These are phyloP conservation scores for Saturnispora halmiae DNA, from an alignment of 805 yeast species.

Conservation along the genomic window DNA sequence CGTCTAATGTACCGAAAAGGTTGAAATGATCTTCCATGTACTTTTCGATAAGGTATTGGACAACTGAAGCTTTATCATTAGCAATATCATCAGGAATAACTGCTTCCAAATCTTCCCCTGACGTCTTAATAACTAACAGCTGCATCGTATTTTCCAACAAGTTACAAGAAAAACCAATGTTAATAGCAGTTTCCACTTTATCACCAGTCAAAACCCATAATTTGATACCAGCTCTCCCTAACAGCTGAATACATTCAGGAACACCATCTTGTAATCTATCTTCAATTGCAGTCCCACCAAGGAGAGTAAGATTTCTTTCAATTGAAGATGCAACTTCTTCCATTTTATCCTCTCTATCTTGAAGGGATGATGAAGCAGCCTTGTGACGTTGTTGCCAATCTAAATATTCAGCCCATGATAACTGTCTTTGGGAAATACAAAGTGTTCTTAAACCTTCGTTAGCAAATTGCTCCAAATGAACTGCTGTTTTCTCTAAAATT, in stretches of 20 bases:
- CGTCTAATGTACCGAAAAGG: slow-evolving; percentile 51
- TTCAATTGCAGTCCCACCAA: slow-evolving; percentile 85
- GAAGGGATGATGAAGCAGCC: slow-evolving; percentile 55
- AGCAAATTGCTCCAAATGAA: slow-evolving; percentile 69
- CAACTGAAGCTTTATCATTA: slow-evolving; percentile 26
- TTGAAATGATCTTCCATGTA: slow-evolving; percentile 48
- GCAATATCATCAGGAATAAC: slow-evolving; percentile 27
- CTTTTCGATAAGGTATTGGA: slow-evolving; percentile 40
- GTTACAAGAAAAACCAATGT: slow-evolving; percentile 81
- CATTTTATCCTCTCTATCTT: slow-evolving; percentile 57
- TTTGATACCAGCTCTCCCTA: slow-evolving; percentile 72
- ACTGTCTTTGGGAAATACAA: slow-evolving; percentile 65
- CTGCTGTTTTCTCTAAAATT: slow-evolving; percentile 51
- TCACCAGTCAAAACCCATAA: slow-evolving; percentile 85
- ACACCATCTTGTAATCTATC: slow-evolving; percentile 82
- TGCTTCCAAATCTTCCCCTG: slow-evolving; percentile 45
- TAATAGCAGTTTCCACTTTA: slow-evolving; percentile 83
- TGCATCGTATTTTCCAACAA: slow-evolving; percentile 70
- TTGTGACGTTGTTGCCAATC: slow-evolving; percentile 58
- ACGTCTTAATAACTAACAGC: slow-evolving; percentile 51
- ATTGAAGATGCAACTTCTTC: slow-evolving; percentile 68
- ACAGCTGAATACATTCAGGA: slow-evolving; percentile 64
- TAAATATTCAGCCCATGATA: slow-evolving; percentile 51
- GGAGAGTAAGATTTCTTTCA: slow-evolving; percentile 52
- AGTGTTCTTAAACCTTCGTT: slow-evolving; percentile 77